phyloP scores from a whole-genome alignment of 192 early-diverging fungal species.

The Entomortierella lignicola region DNA sequence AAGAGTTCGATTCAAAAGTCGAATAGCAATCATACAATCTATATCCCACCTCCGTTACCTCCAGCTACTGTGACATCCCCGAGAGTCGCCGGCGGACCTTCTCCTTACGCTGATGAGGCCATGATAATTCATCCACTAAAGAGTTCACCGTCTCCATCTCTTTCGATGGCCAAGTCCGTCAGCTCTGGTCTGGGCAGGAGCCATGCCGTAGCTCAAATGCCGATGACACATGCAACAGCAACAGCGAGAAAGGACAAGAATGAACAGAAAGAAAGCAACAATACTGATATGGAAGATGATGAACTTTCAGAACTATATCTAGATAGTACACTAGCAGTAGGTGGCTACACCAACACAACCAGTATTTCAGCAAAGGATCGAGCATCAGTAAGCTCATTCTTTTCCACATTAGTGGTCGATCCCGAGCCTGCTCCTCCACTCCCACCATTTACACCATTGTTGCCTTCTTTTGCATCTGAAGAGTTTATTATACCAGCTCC shows the following conservation, averaged over 20 bases:
- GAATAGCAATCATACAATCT: slow-evolving; percentile 16
- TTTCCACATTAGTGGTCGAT: slow-evolving; percentile 28
- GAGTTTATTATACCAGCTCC: slow-evolving; percentile 43
- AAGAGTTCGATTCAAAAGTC: slow-evolving; percentile 12
- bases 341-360: slow-evolving; percentile 13
- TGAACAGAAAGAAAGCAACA: not conserved
- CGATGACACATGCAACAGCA: not conserved
- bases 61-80: slow-evolving; percentile 15
- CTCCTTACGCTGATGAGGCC: slow-evolving; percentile 40
- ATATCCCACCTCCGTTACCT: slow-evolving; percentile 41
- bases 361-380: slow-evolving; percentile 14
- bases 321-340: slow-evolving; percentile 22
- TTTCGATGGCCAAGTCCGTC: not conserved
- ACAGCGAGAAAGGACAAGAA: not conserved
- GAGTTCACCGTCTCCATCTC: slow-evolving; percentile 19
- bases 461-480: slow-evolving; percentile 13
- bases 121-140: slow-evolving; percentile 28
- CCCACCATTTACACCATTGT: not conserved
- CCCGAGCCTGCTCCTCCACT: slow-evolving; percentile 13
- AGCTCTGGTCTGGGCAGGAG: not conserved
- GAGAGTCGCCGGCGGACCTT: not conserved
- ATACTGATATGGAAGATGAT: slow-evolving; percentile 8
- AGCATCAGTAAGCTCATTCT: slow-evolving; percentile 43
- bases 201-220: too few species aligned
- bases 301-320: slow-evolving; percentile 28